Percentiles rank a stretch among this genome's conserved stretches.
phyloP scores from a whole-genome alignment of 768 basidiomycete species.

The Leccinum ochraceum region DNA sequence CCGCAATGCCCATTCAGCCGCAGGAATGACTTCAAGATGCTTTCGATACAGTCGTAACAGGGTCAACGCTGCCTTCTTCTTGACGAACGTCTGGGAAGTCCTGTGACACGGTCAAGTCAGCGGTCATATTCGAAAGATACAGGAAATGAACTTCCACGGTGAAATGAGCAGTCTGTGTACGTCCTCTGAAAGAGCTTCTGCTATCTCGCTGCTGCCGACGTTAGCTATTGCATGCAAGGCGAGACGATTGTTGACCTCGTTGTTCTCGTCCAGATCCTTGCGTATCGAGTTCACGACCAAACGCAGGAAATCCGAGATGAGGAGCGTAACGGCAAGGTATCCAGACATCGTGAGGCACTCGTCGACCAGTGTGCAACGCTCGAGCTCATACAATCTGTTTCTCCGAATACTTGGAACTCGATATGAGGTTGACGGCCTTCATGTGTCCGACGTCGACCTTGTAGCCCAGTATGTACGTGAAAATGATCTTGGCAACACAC shows the following conservation, averaged over 20 bases:
- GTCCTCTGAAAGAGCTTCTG: conserved; percentile 89
- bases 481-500: conserved; percentile 98
- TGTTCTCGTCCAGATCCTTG: conserved; percentile 93
- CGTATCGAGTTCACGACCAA: conserved; percentile 98
- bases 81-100: conserved; percentile 92
- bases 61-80: conserved; percentile 97
- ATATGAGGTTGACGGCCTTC: conserved; percentile 98
- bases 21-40: conserved; percentile 91
- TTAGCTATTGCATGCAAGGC: conserved; percentile 98
- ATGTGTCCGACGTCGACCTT: conserved; percentile 99
- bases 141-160: conserved; percentile 58
- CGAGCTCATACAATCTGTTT: conserved; percentile 89
- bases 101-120: conserved; percentile 42
- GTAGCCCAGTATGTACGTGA: conserved; percentile 98
- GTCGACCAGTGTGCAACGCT: background rate
- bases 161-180: conserved; percentile 95
- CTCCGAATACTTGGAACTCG: conserved; percentile 93
- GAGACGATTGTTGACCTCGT: conserved; percentile 94
- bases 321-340: conserved; percentile 92
- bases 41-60: conserved; percentile 92
- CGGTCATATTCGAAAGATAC: conserved; percentile 9
- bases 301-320: conserved; percentile 95
- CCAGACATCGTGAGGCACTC: conserved; percentile 40
- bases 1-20: conserved; percentile 92
- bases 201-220: conserved; percentile 98